Evolutionary conservation across 805 yeast species (phyloP).

Genomic region (Zygoascus bituminiphila): DNA sequence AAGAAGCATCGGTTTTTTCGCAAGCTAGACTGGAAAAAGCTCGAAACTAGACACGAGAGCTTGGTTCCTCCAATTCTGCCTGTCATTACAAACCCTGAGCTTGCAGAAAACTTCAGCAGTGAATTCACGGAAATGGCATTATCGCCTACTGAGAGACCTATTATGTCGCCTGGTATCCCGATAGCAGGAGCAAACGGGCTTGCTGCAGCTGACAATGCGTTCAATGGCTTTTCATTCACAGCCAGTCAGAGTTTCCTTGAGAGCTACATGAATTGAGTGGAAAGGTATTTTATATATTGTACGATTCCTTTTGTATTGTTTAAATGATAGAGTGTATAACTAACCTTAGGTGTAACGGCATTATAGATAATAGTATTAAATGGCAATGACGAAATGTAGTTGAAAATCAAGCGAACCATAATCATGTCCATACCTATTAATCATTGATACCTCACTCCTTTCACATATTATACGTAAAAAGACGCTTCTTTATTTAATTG

Average conservation of each 20-base stretch:
- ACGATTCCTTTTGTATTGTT: not conserved
- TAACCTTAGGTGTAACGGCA: too few species aligned
- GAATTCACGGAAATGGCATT: constrained; percentile 64
- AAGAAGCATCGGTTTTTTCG: constrained; percentile 69
- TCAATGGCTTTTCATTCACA: constrained; percentile 31
- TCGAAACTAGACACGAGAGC: constrained; percentile 41
- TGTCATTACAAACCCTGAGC: constrained; percentile 64
- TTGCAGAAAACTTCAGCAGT: constrained; percentile 78
- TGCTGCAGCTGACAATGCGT: constrained; percentile 8
- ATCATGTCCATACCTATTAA: too few species aligned
- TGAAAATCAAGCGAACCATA: not conserved
- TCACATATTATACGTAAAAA: too few species aligned
- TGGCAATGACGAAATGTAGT: too few species aligned
- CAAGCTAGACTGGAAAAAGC: constrained; percentile 57
- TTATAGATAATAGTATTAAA: too few species aligned
- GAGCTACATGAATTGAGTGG: not conserved
- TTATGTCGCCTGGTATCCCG: not conserved
- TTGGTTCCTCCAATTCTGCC: constrained; percentile 76
- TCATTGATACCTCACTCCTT: too few species aligned
- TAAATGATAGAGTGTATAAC: not conserved
- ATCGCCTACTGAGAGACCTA: constrained; percentile 22
- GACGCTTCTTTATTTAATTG: too few species aligned
- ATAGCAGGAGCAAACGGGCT: not conserved
- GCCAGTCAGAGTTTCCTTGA: constrained; percentile 33
- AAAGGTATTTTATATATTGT: not conserved